phyloP scores from a whole-genome alignment of 768 basidiomycete genomes.

The Boletus pseudopeckii region DNA sequence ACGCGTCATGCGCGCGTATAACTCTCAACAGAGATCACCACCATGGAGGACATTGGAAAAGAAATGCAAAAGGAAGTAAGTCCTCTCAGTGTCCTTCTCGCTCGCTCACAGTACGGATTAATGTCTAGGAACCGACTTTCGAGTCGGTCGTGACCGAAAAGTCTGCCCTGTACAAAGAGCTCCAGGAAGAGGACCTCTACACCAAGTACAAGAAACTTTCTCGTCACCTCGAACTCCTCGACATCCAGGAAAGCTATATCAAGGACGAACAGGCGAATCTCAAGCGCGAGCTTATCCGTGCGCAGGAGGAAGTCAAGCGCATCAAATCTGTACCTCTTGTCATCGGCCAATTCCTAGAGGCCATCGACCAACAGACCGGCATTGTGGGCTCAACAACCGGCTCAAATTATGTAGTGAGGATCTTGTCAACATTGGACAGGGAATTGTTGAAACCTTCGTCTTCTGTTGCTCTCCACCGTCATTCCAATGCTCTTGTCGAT shows the following conservation, averaged over 20 bases:
- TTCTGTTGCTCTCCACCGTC: constrained; percentile 96
- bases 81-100: constrained; percentile 7
- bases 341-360: constrained; percentile 98
- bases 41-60: constrained; percentile 90
- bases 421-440: constrained; percentile 93
- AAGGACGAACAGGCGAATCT: constrained; percentile 98
- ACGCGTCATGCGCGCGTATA: constrained; percentile 27
- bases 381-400: constrained; percentile 98
- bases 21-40: constrained; percentile 14
- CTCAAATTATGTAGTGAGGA: constrained; percentile 96
- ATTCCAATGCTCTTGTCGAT: constrained; percentile 98
- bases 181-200: constrained; percentile 91
- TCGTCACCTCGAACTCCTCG: constrained; percentile 92
- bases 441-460: constrained; percentile 96
- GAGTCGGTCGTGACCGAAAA: constrained; percentile 87
- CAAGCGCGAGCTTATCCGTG: constrained; percentile 95
- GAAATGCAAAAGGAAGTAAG: constrained; percentile 76
- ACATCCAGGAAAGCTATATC: constrained; percentile 94
- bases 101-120: background rate
- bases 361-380: constrained; percentile 95
- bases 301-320: constrained; percentile 98
- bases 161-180: constrained; percentile 78
- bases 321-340: constrained; percentile 98
- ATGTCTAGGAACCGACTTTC: constrained; percentile 79
- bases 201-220: constrained; percentile 96